A percentile compares a stretch with the other conserved stretches of the same genome.
phyloP scores from a whole-genome alignment of 805 yeast genomes.

The Kockiozyma suomiensis region DNA sequence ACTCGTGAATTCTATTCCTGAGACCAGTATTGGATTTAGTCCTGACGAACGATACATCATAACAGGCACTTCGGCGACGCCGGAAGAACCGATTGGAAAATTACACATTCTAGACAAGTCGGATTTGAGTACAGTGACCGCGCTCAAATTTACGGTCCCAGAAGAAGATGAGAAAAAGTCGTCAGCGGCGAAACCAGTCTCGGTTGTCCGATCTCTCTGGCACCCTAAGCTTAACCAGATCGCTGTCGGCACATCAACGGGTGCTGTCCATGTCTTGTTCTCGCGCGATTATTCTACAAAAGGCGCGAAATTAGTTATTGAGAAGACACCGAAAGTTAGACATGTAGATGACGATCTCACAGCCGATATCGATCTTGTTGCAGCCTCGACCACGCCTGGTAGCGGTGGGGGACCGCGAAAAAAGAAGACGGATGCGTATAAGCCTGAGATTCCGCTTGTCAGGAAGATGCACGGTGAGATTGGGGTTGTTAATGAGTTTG shows the following conservation, averaged over 20 bases:
- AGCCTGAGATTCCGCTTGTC: constrained; percentile 36
- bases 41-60: constrained; percentile 39
- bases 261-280: constrained; percentile 39
- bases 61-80: constrained; percentile 35
- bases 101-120: constrained; percentile 39
- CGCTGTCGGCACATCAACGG: constrained; percentile 38
- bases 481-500: constrained; percentile 13
- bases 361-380: constrained; percentile 38
- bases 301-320: constrained; percentile 40
- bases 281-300: constrained; percentile 37
- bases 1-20: constrained; percentile 28
- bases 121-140: constrained; percentile 37
- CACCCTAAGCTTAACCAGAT: constrained; percentile 40
- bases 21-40: constrained; percentile 33
- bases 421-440: constrained; percentile 15
- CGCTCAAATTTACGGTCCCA: constrained; percentile 21
- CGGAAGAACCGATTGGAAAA: constrained; percentile 10
- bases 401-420: constrained; percentile 12
- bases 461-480: constrained; percentile 28
- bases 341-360: constrained; percentile 42
- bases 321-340: constrained; percentile 37
- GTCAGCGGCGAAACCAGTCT: constrained; percentile 9
- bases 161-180: constrained; percentile 10
- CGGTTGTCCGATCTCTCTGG: constrained; percentile 38
- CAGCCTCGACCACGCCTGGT: constrained; percentile 31